Percentiles rank a stretch among this genome's conserved stretches.
Conservation (phyloP, 164 flowering plant species). For the Magnolia sinica region DNA sequence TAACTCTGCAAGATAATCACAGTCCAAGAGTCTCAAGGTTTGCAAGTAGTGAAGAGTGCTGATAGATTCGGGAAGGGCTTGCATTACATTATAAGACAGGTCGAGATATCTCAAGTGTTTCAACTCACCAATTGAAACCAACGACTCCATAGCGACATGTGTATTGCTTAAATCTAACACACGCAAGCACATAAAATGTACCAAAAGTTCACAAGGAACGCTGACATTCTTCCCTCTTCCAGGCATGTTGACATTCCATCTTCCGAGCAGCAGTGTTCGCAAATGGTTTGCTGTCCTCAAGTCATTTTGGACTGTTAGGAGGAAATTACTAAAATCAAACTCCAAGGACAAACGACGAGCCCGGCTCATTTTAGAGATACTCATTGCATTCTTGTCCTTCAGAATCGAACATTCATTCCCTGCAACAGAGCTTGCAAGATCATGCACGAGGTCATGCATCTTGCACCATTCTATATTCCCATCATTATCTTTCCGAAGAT, state of each 20-base stretch:
- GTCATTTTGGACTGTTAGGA: not conserved
- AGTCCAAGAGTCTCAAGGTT: conserved; percentile 2
- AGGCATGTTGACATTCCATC: too few species aligned
- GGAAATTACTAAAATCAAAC: not conserved
- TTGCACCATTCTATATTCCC: conserved; percentile 1
- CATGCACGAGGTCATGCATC: conserved; percentile 16
- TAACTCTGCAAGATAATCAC: not conserved
- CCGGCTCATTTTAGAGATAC: not conserved
- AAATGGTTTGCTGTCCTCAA: not conserved
- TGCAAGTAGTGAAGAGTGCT: conserved; percentile 5
- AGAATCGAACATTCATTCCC: conserved; percentile 2
- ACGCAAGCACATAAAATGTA: not conserved
- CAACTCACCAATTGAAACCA: conserved; percentile 3
- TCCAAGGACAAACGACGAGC: not conserved
- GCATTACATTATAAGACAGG: not conserved
- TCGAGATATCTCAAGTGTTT: conserved; percentile 11
- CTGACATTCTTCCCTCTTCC: not conserved
- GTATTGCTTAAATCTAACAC: not conserved
- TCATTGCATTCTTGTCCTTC: not conserved
- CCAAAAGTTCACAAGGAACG: not conserved
- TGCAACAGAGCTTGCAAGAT: conserved; percentile 7
- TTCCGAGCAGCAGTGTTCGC: conserved; percentile 5
- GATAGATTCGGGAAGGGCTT: conserved; percentile 1
- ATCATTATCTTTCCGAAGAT: not conserved
- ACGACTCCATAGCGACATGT: not conserved